phyloP scores from a whole-genome alignment of 768 basidiomycete genomes.

The Russula vinacea region DNA sequence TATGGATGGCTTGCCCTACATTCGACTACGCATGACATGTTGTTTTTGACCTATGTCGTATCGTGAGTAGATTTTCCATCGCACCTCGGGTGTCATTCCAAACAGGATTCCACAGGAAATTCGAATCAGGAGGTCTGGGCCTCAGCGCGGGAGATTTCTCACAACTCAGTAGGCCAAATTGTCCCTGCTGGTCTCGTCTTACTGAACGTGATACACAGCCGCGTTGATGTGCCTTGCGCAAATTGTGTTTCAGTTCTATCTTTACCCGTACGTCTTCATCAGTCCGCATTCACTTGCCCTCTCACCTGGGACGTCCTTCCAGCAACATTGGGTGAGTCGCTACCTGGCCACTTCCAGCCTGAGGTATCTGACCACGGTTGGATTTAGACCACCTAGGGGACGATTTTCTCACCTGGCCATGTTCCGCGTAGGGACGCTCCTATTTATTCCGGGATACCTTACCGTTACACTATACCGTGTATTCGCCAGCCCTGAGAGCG shows the following conservation, averaged over 20 bases:
- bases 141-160: conserved; percentile 91
- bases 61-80: conserved; percentile 52
- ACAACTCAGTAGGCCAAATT: conserved; percentile 63
- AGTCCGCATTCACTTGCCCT: not conserved
- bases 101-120: conserved; percentile 50
- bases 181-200: conserved; percentile 8
- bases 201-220: conserved; percentile 47
- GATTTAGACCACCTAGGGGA: conserved; percentile 66
- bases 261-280: conserved; percentile 69
- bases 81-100: conserved; percentile 4
- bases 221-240: conserved; percentile 94
- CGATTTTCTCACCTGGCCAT: conserved; percentile 82
- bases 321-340: conserved; percentile 40
- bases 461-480: conserved; percentile 69
- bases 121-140: conserved; percentile 83
- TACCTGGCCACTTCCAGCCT: not conserved
- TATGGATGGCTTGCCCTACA: conserved; percentile 89
- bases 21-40: conserved; percentile 84
- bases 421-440: conserved; percentile 82
- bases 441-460: conserved; percentile 90
- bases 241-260: conserved; percentile 86
- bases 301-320: conserved; percentile 5
- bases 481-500: conserved; percentile 65
- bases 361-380: not conserved
- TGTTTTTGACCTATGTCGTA: conserved; percentile 89